These are phyloP conservation scores for Cynara cardunculus DNA, from an alignment of 129 eudicot genomes.

Conservation along the genomic window DNA sequence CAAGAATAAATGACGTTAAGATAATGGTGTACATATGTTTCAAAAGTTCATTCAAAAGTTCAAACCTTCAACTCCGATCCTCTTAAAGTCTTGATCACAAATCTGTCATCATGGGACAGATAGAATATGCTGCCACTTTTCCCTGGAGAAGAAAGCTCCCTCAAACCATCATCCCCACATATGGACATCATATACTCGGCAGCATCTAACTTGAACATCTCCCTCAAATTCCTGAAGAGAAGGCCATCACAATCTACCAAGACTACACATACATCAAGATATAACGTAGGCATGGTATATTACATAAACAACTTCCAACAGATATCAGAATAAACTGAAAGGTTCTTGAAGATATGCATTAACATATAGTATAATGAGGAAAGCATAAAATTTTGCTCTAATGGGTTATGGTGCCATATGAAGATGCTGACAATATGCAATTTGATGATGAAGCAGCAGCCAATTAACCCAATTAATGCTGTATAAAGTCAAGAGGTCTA, in stretches of 20 bases:
- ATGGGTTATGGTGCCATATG: conserved; percentile 11
- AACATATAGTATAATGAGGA: background rate
- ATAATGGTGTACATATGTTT: background rate
- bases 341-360: background rate
- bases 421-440: conserved; percentile 18
- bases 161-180: conserved; percentile 98
- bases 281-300: background rate
- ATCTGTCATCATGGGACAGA: conserved; percentile 88
- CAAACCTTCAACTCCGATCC: conserved; percentile 79
- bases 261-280: conserved; percentile 10
- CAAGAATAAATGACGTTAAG: background rate
- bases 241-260: conserved; percentile 11
- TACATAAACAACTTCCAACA: background rate
- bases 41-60: too few relatives aligned
- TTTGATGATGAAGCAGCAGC: background rate
- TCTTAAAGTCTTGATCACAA: conserved; percentile 83
- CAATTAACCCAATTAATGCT: background rate
- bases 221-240: conserved; percentile 84
- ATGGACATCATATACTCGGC: conserved; percentile 99
- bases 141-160: conserved; percentile 90
- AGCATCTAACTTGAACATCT: conserved; percentile 94
- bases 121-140: conserved; percentile 99
- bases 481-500: background rate
- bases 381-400: conserved; percentile 1
- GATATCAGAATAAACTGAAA: background rate